phyloP scores from a whole-genome alignment of 768 basidiomycete genomes.

The Phylloporus arenicola region DNA sequence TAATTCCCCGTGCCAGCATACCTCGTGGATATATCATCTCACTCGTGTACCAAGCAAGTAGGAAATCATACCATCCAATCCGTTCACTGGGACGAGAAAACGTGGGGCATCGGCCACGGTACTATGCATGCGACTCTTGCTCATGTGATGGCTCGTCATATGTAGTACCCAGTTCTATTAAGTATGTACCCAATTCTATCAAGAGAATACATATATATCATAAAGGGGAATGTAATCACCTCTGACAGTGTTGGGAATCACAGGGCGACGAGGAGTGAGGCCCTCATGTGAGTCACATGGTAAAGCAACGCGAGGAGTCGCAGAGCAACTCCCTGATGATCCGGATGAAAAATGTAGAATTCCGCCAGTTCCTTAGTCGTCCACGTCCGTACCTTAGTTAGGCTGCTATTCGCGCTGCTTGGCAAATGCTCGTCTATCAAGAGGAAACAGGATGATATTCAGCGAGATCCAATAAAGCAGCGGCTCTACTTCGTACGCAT shows the following conservation, averaged over 20 bases:
- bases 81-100: not conserved
- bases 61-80: not conserved
- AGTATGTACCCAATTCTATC: no score
- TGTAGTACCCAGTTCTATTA: not conserved
- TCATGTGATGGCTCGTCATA: conserved; percentile 3
- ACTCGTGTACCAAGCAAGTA: not conserved
- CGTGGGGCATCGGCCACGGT: not conserved
- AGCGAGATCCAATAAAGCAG: conserved; percentile 2
- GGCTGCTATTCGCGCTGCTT: no score
- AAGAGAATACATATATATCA: not conserved
- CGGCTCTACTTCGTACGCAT: conserved; percentile 83
- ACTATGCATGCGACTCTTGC: not conserved
- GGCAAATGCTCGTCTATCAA: no score
- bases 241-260: not conserved
- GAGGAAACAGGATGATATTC: not conserved
- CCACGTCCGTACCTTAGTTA: not conserved
- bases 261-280: not conserved
- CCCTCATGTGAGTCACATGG: no score
- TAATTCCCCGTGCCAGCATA: not conserved
- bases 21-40: not conserved
- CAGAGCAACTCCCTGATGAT: no score
- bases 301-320: not conserved
- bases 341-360: not conserved
- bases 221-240: not conserved
- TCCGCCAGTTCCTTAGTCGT: not conserved